Percentiles rank a stretch among this genome's conserved stretches.
Evolutionary conservation across 176 grass and related monocot genomes (phyloP).

Genomic region (Oryza longistaminata): DNA sequence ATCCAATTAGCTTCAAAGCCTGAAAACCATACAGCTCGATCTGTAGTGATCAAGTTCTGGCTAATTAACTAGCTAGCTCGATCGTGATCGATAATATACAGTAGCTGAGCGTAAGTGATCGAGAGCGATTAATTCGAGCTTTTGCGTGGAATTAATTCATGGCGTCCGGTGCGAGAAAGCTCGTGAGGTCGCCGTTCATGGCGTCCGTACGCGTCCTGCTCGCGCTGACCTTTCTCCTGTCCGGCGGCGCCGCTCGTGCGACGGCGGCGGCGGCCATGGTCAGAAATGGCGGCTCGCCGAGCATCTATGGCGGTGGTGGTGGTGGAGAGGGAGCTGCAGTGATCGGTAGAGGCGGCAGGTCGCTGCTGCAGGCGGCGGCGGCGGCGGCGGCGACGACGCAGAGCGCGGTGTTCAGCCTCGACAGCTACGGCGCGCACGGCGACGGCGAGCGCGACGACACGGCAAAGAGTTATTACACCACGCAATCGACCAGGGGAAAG

Average conservation of each 20-base stretch:
- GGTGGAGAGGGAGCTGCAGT: neutral
- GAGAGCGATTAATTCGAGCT: neutral
- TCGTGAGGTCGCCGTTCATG: neutral
- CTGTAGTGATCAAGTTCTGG: neutral
- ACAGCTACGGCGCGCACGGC: constrained; percentile 53
- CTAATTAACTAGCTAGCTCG: too few relatives aligned
- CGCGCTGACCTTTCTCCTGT: neutral
- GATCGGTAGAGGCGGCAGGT: constrained; percentile 11
- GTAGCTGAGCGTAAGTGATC: neutral
- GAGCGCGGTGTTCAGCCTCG: constrained; percentile 42
- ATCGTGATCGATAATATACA: too few relatives aligned
- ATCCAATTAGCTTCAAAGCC: too few relatives aligned
- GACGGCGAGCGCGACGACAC: constrained; percentile 62
- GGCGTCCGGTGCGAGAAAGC: neutral
- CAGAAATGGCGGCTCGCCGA: neutral
- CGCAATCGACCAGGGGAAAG: too few relatives aligned
- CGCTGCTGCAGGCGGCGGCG: neutral
- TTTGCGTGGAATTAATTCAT: neutral
- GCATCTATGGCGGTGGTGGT: too few relatives aligned
- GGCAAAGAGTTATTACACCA: too few relatives aligned
- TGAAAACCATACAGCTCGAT: neutral
- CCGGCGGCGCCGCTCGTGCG: neutral
- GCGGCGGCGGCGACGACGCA: neutral
- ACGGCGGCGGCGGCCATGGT: neutral
- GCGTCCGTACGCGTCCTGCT: neutral